phyloP scores from a whole-genome alignment of 805 yeast species.

The Danielozyma ontarioensis region DNA sequence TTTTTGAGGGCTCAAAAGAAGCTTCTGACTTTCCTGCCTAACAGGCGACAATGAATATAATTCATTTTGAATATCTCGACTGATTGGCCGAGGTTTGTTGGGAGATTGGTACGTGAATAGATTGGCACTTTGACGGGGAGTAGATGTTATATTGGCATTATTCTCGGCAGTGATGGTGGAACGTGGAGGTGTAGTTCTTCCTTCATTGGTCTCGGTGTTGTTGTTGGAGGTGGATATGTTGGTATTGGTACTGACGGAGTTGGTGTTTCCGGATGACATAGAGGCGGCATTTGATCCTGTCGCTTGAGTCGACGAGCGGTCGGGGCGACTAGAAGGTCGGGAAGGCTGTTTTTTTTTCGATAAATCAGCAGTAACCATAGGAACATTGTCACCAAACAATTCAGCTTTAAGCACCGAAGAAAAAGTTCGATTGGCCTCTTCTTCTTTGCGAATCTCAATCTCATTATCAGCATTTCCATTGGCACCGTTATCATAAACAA shows the following conservation, averaged over 20 bases:
- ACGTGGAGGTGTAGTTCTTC: conserved; percentile 20
- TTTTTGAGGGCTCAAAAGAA: conserved; percentile 77
- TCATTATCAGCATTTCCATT: conserved; percentile 45
- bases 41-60: conserved; percentile 82
- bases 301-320: conserved; percentile 1
- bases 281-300: no score
- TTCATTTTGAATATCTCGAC: conserved; percentile 64
- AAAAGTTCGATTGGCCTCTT: conserved; percentile 84
- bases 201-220: conserved; percentile 2
- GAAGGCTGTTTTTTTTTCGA: conserved; percentile 16
- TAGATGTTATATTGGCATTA: conserved; percentile 16
- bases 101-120: conserved; percentile 75
- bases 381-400: conserved; percentile 82
- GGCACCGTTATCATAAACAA: conserved; percentile 2
- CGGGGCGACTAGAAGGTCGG: not conserved
- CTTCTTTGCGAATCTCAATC: conserved; percentile 61
- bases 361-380: conserved; percentile 40
- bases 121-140: conserved; percentile 49
- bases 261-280: not conserved
- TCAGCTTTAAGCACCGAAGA: conserved; percentile 84
- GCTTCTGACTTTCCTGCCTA: conserved; percentile 76
- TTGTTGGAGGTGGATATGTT: no score
- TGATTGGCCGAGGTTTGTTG: conserved; percentile 54
- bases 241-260: not conserved
- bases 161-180: conserved; percentile 3